A percentile compares a stretch with the other conserved stretches of the same genome.
Evolutionary conservation across 2,329 filamentous ascomycete genomes (phyloP).

Genomic region (Aspergillus glaucus): DNA sequence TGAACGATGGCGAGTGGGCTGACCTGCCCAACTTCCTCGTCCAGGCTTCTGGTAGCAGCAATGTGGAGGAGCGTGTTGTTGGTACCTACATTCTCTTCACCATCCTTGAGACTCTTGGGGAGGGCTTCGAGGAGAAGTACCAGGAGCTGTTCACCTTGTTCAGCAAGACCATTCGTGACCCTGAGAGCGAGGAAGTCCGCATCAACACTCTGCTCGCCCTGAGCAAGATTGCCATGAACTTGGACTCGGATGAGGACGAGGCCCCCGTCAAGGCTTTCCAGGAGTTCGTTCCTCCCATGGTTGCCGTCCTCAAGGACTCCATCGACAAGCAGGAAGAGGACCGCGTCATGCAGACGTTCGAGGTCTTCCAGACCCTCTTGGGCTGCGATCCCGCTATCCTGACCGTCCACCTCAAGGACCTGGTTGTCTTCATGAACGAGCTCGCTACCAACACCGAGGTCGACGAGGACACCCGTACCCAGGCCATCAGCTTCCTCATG

Average conservation of each 20-base stretch:
- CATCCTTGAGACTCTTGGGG: constrained; percentile 79
- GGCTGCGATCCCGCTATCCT: constrained; percentile 82
- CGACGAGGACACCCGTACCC: constrained; percentile 78
- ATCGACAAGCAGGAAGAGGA: constrained; percentile 79
- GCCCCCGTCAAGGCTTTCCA: constrained; percentile 69
- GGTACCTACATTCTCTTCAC: constrained; percentile 91
- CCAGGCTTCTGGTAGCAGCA: constrained; percentile 68
- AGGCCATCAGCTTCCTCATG: constrained; percentile 89
- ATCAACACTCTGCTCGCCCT: constrained; percentile 91
- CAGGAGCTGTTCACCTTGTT: constrained; percentile 76
- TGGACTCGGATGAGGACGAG: constrained; percentile 80
- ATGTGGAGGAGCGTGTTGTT: constrained; percentile 76
- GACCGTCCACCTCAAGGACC: constrained; percentile 77
- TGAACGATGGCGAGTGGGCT: constrained; percentile 77
- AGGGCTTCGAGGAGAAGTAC: constrained; percentile 76
- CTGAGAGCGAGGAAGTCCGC: constrained; percentile 83
- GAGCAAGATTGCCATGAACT: constrained; percentile 76
- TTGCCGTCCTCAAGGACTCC: constrained; percentile 77
- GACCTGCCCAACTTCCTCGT: constrained; percentile 75
- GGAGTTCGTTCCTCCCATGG: constrained; percentile 76
- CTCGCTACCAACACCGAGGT: constrained; percentile 69
- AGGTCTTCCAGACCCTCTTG: constrained; percentile 93
- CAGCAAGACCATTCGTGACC: constrained; percentile 78
- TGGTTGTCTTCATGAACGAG: constrained; percentile 90
- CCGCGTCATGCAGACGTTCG: constrained; percentile 81